These are phyloP conservation scores for Cercospora zeae-maydis DNA, from an alignment of 2,329 filamentous ascomycete genomes.

Conservation along the genomic window DNA sequence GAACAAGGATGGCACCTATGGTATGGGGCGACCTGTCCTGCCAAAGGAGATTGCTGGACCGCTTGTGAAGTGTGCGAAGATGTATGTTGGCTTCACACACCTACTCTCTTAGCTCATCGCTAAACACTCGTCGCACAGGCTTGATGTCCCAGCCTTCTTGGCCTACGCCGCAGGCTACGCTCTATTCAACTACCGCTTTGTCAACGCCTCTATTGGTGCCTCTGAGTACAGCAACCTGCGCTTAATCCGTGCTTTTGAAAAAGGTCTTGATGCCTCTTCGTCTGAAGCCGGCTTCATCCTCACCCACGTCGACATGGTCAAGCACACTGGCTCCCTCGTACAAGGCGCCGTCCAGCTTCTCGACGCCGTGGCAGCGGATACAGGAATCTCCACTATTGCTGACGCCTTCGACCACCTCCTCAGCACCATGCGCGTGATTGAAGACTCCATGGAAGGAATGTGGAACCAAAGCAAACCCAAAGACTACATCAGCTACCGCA, in stretches of 20 bases:
- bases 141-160: constrained; percentile 87
- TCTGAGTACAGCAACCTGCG: constrained; percentile 62
- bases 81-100: constrained; percentile 60
- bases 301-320: constrained; percentile 93
- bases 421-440: constrained; percentile 34
- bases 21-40: constrained; percentile 68
- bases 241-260: constrained; percentile 86
- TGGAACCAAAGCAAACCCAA: constrained; percentile 82
- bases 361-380: constrained; percentile 43
- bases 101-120: neutral
- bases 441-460: constrained; percentile 56
- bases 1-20: constrained; percentile 62
- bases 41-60: constrained; percentile 74
- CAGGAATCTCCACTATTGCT: constrained; percentile 19
- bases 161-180: constrained; percentile 68
- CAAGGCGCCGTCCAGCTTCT: constrained; percentile 67
- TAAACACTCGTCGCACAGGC: constrained; percentile 38
- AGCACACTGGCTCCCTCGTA: constrained; percentile 74
- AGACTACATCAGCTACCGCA: constrained; percentile 85
- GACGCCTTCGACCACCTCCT: constrained; percentile 31
- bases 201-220: constrained; percentile 52
- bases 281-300: constrained; percentile 96
- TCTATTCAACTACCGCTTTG: constrained; percentile 61
- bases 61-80: constrained; percentile 75
- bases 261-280: constrained; percentile 77